Base-by-base conservation (phyloP, 495 filamentous ascomycete species). In the Amorphotheca resinae region DNA sequence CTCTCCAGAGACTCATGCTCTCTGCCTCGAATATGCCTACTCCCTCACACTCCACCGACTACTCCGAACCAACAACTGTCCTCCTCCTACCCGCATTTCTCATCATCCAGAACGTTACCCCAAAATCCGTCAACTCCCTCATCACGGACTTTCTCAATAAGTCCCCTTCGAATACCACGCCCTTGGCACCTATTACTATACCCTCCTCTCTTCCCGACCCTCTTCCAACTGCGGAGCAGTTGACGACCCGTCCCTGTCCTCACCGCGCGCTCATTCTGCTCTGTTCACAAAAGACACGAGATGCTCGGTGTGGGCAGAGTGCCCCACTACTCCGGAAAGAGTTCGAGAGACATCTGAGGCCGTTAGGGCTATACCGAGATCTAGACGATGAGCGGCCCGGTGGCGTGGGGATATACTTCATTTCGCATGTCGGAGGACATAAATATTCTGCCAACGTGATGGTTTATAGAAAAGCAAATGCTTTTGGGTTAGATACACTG, bases 401-500 rank as follows among this genome's bases (percentile, higher is more conserved):
- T 12, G 91, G 93, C 1, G 88, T 93, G 2, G 88, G 85, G 1
- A 82, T 98, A 39, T 89, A 95, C 54, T 98, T 96, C 57, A 87
- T 96, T 52, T 87, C 77, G 50, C 91, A 98, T 57, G 86, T 95
- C 0, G 91, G 91, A 9, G 91, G 91, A 0, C 91, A 98, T 57
- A 93, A 93, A 62, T 96, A 86, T 58, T 74, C 76, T 5, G 91
- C 89, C 1, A 98, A 98, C 53, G 72, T 95, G 52, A 80, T 98
- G 61, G 66, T 98, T 0, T 96, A 98, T 56, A 71, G 91, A 5
- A 67, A 79, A 22, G 66, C 66, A 14, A 70, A 80, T 58, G 77
- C 61, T 38, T 77, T 60, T 64, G 72, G 78, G 52, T 59, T 71
- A 31, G 69, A 73, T 33, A 38, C 38, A 1, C 53, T 65, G 9